Evolutionary conservation across 306 rosid genomes (phyloP).

Genomic region (Trichosanthes truncata): DNA sequence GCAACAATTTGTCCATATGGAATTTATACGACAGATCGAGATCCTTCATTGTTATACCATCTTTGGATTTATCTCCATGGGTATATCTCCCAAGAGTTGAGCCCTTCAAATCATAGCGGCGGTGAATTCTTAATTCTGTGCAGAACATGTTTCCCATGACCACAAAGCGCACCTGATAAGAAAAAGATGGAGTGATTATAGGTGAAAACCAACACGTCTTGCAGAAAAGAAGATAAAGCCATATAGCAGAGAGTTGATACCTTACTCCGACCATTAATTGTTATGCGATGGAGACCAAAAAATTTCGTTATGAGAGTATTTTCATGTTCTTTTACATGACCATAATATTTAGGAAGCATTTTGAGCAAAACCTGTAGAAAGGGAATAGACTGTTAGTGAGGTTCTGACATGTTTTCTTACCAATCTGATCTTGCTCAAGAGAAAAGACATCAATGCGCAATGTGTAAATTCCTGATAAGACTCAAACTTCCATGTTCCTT

Average conservation of each 20-base stretch:
- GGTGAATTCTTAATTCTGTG: constrained; percentile 82
- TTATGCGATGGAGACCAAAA: constrained; percentile 90
- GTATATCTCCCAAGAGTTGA: constrained; percentile 81
- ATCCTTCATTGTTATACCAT: constrained; percentile 78
- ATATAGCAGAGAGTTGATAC: constrained; percentile 28
- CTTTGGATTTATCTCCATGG: constrained; percentile 37
- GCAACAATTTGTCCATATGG: constrained; percentile 86
- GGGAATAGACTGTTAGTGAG: background rate
- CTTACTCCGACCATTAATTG: constrained; percentile 69
- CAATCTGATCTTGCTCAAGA: background rate
- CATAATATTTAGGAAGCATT: constrained; percentile 83
- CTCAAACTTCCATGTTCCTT: background rate
- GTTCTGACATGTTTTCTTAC: background rate
- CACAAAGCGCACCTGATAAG: constrained; percentile 74
- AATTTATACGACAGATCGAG: constrained; percentile 72
- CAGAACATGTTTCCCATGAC: constrained; percentile 99
- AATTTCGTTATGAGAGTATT: constrained; percentile 89
- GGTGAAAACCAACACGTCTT: constrained; percentile 3
- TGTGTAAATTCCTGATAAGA: background rate
- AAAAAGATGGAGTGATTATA: constrained; percentile 17
- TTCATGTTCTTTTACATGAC: constrained; percentile 62
- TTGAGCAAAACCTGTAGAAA: constrained; percentile 59
- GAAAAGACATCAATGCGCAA: background rate
- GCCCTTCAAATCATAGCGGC: constrained; percentile 89
- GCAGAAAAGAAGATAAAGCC: constrained; percentile 14